phyloP scores from a whole-genome alignment of 2,329 filamentous ascomycete species.

The Camillea tinctor region DNA sequence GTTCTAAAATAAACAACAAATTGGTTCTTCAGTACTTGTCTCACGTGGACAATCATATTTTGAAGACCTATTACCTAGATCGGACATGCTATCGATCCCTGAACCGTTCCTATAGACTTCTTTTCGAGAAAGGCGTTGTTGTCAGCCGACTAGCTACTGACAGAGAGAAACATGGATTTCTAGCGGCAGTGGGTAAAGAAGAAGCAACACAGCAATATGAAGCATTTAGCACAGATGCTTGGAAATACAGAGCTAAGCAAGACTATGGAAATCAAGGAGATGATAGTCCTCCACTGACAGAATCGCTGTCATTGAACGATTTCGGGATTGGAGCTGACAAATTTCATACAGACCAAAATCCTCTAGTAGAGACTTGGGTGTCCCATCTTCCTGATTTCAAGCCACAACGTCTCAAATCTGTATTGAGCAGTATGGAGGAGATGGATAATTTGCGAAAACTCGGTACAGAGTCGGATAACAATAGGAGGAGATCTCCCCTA shows the following conservation, averaged over 20 bases:
- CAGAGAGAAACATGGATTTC: neutral
- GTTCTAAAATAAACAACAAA: constrained; percentile 8
- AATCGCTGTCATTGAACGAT: neutral
- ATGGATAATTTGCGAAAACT: neutral
- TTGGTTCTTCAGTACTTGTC: constrained; percentile 17
- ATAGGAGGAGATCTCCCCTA: neutral
- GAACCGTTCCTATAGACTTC: constrained; percentile 7
- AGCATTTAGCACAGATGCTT: constrained; percentile 4
- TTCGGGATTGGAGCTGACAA: neutral
- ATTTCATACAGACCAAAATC: neutral
- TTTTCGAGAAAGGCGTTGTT: constrained; percentile 15
- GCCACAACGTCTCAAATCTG: neutral
- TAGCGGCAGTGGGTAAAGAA: neutral
- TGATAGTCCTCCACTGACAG: neutral
- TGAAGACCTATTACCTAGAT: constrained; percentile 23
- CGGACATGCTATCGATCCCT: constrained; percentile 10
- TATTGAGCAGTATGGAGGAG: neutral
- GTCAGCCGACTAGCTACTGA: constrained; percentile 1
- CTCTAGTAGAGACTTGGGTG: neutral
- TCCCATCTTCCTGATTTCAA: neutral
- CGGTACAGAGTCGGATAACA: neutral
- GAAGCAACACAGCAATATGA: neutral
- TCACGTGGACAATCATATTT: constrained; percentile 6
- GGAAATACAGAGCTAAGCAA: constrained; percentile 7
- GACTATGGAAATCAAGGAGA: neutral